A percentile compares a stretch with the other conserved stretches of the same genome.
phyloP scores from a whole-genome alignment of 257 asterid genomes.

The Solanum peruvianum region DNA sequence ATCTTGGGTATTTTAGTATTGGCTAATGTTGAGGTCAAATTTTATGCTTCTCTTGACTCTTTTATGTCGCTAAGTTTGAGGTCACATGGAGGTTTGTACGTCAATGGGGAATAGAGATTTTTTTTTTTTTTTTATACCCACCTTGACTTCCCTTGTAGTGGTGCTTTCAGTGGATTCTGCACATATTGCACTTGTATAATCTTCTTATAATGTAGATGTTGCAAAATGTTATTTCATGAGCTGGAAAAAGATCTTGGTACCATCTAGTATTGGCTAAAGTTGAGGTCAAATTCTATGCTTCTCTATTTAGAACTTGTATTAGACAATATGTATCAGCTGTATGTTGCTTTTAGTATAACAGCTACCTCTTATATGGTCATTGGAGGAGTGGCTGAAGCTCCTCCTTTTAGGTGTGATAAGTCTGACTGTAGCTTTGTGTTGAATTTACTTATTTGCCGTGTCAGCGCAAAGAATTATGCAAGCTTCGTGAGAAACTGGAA shows the following conservation, averaged over 20 bases:
- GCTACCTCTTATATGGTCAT: background rate
- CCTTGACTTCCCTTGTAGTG: background rate
- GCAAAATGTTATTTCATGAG: background rate
- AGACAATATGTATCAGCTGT: background rate
- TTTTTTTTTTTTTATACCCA: too few species aligned
- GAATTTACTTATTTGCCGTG: constrained; percentile 9
- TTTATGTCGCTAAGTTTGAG: background rate
- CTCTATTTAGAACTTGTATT: background rate
- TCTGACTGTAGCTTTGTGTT: background rate
- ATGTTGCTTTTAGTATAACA: background rate
- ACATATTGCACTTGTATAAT: background rate
- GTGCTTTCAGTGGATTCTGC: background rate
- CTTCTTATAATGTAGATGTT: background rate
- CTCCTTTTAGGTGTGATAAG: background rate
- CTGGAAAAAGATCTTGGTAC: background rate
- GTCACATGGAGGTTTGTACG: background rate
- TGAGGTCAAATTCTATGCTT: background rate
- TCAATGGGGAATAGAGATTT: background rate
- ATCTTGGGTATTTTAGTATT: background rate
- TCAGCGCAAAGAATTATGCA: constrained; percentile 92
- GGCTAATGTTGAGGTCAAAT: background rate
- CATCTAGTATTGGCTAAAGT: background rate
- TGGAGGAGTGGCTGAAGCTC: background rate
- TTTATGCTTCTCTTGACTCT: background rate
- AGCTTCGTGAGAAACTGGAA: constrained; percentile 73